Evolutionary conservation across 2,329 filamentous ascomycete genomes (phyloP), one percentile per base, ranked within the genome.

Genomic region (Didymella lethalis): DNA sequence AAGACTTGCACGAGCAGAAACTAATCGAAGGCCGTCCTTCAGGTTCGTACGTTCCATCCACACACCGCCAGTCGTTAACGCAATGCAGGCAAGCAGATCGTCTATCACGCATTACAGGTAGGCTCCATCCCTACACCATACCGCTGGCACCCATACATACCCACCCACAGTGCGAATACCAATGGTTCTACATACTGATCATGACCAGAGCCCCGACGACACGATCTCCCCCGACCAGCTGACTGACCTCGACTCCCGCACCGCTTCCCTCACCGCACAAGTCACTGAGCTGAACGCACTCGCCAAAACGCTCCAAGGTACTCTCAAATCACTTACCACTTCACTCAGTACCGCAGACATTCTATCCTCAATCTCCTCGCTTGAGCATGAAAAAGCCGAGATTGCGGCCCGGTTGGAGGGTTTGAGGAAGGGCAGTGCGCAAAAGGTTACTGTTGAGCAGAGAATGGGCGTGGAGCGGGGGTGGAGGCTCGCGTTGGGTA

Each of bases 1-100:
- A 86, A 66, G 86, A 89, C 59, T 77, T 90, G 71, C 83, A 86
- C 59, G 85, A 88, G 64, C 81, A 80, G 41, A 84, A 84, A 11
- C 76, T 85, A 64, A 85, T 90, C 41, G 85, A 85, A 66, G 85
- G 84, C 48, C 83, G 83, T 48, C 76, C 79, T 38, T 80, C 85
- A 38, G 84, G 84, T 84, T 66, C 62, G 73, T 54, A 20, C 51
- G 16, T 5, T 4, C 2, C 2, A 2, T 1, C 12, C 18, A 11
- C 4, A 6, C 20, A 41, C 46, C 28, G 45, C 7, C 7, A 0
- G 6, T 20, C 43, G 4, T 5, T 50, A n/a, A 59, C 14, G n/a
- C 5, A 3, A 4, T 1, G 0, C 61, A 85, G 86, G 86, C 20
- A 88, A 88, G 74, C 86, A 88, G 66, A 78, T 81, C 38, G 85